A percentile compares a stretch with the other conserved stretches of the same genome.
Evolutionary conservation across 495 filamentous ascomycete species (phyloP).

Genomic region (Darksidea phi): DNA sequence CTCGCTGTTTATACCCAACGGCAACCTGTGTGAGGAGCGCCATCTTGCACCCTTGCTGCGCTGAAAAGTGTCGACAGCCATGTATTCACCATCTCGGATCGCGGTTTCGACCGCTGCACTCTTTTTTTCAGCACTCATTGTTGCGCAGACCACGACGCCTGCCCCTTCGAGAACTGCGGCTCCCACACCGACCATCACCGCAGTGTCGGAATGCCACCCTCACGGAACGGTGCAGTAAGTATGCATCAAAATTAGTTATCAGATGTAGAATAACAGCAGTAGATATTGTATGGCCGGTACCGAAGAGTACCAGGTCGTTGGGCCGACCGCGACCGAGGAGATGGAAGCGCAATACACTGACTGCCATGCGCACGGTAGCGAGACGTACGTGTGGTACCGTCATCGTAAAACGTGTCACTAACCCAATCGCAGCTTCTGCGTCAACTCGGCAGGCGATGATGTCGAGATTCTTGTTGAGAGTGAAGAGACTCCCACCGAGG

Average conservation of each 20-base stretch:
- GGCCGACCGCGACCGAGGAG: conserved; percentile 48
- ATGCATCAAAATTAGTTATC: neutral
- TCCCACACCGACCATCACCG: conserved; percentile 12
- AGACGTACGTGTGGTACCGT: conserved; percentile 45
- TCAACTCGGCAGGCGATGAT: conserved; percentile 51
- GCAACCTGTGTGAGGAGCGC: too few relatives aligned
- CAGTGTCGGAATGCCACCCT: conserved; percentile 26
- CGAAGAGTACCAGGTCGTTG: conserved; percentile 47
- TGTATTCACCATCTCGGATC: too few relatives aligned
- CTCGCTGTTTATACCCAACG: too few relatives aligned
- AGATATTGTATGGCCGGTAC: conserved; percentile 47
- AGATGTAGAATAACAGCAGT: neutral
- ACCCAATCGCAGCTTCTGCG: conserved; percentile 46
- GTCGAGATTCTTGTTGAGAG: conserved; percentile 39
- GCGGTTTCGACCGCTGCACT: neutral
- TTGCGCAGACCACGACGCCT: conserved; percentile 12
- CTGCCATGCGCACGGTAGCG: conserved; percentile 52
- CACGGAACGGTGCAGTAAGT: conserved; percentile 25
- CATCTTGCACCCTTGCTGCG: too few relatives aligned
- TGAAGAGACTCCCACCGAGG: conserved; percentile 4
- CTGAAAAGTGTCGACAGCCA: too few relatives aligned
- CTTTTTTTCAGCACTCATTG: neutral
- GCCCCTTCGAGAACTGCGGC: conserved; percentile 2
- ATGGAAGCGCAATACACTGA: conserved; percentile 51
- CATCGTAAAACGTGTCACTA: neutral